phyloP scores from a whole-genome alignment of 2,329 filamentous ascomycete genomes.

The Phoma sp. region DNA sequence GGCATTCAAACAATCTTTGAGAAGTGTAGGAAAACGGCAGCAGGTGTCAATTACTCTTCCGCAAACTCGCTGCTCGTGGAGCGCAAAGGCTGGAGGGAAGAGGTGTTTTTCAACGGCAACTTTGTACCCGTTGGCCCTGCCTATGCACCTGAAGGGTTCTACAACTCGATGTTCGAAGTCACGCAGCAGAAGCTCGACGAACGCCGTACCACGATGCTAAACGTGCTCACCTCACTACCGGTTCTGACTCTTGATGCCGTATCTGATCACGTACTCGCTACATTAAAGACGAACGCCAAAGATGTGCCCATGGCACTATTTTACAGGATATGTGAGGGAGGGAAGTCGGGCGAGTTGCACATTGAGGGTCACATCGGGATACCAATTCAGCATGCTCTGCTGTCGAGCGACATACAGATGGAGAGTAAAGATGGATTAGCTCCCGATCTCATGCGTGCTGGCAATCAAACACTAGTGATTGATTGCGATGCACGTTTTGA shows the following conservation, averaged over 20 bases:
- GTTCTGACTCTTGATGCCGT: conserved; percentile 27
- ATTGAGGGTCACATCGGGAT: conserved; percentile 38
- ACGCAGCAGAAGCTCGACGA: conserved; percentile 40
- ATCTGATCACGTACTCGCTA: conserved; percentile 37
- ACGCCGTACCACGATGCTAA: conserved; percentile 41
- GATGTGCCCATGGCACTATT: conserved; percentile 42
- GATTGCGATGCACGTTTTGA: conserved; percentile 40
- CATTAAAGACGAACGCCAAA: conserved; percentile 33
- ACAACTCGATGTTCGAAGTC: conserved; percentile 41
- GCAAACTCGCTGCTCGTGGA: conserved; percentile 33
- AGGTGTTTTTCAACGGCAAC: conserved; percentile 41
- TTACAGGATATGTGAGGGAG: conserved; percentile 30
- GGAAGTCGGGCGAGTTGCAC: conserved; percentile 18
- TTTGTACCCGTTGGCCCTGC: conserved; percentile 40
- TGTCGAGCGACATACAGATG: conserved; percentile 30
- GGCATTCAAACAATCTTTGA: conserved; percentile 34
- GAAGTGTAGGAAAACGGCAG: conserved; percentile 27
- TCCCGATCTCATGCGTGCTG: conserved; percentile 38
- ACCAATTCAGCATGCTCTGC: conserved; percentile 33
- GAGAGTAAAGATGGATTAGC: conserved; percentile 34
- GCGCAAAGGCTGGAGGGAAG: conserved; percentile 38
- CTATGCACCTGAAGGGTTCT: conserved; percentile 38
- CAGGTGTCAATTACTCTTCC: conserved; percentile 34
- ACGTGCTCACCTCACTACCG: conserved; percentile 37
- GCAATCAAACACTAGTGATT: conserved; percentile 26